Evolutionary conservation across 2,329 filamentous ascomycete species (phyloP), one percentile per base, ranked within the genome.

Genomic region (Lecanicillium sp.): DNA sequence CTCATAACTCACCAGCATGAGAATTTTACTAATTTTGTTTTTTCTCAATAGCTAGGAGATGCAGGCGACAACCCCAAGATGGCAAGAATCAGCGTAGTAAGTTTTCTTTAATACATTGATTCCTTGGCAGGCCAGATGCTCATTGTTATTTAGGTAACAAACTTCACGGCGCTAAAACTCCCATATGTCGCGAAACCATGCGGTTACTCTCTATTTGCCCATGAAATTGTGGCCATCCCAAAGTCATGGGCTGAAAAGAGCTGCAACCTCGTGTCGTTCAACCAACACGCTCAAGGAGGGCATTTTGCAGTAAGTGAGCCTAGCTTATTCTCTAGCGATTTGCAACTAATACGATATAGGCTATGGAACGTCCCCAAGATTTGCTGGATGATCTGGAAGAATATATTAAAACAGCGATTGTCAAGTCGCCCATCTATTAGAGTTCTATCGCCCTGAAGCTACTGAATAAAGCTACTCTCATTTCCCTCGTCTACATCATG

Each of bases 181-280:
- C 45, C 45, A 9, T 45, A 29, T 15, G 45, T 47, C n/a, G 38
- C 61, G 7, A 70, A 69, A 41, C 68, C 67, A 1, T 54, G 67
- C 22, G 70, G 65, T 1, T 70, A 59, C 43, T 69, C 64, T 1
- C 56, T 50, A 9, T 74, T 71, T 42, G 62, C 62, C 0, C 51
- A 50, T 13, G 68, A 73, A 30, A 44, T 71, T 9, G 44, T 54
- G 3, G 54, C 60, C 0, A 38, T 63, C 2, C 67, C 69, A 1
- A 54, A 49, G 33, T 42, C 42, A 1, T 63, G 63, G 50, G 52
- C 55, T 1, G 43, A 53, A 48, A 14, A 41, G 27, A 63, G 53
- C 2, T 55, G 57, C 6, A 57, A 65, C 20, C 33, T 69, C 13
- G 56, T 63, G 0, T 64, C 54, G 22, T 62, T 50, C 44, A 52